Evolutionary conservation across 2,329 filamentous ascomycete genomes (phyloP), one percentile per base, ranked within the genome.

Genomic region (Fusarium sp.): DNA sequence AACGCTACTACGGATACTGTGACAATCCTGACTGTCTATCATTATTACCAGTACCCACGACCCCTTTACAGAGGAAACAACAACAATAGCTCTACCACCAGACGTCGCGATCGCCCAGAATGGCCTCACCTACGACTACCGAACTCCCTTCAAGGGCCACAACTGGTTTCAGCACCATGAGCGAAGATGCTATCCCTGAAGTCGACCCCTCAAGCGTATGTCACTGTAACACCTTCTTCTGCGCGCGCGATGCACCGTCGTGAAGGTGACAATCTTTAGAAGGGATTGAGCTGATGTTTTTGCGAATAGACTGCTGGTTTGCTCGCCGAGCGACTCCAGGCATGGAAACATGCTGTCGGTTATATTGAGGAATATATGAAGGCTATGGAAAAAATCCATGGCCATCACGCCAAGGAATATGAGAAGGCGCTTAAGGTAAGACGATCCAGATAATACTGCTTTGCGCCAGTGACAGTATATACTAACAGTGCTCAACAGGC

Each of bases 271-370:
- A 22, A 6, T 14, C 24, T 18, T 15, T 10, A 1, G 10, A 44
- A 10, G 8, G 3, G 7, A 14, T 24, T 43, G 18, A 42, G 32
- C 73, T 76, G 49, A 73, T 45, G 8, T 24, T 16, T 46, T 20
- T 18, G 15, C 25, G 38, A 22, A 22, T 71, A 93, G 91, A 92
- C 92, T 24, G 90, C 91, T n/a, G 90, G 88, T 43, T 87, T 98
- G 52, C 91, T 99, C 70, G 87, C 91, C 59, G 94, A 98, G 84
- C 90, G 96, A 71, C 86, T 99, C 66, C 92, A 93, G 76, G 96
- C 96, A 49, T 99, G 94, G 94, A 98, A 98, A 81, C 95, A 98
- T 80, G 93, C 95, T 66, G 93, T 94, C 68, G 93, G 87, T 60
- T 95, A 97, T 78, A 87, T 99, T 50, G 94, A 98, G 81, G 94